A percentile compares a stretch with the other conserved stretches of the same genome.
Evolutionary conservation across 2,329 filamentous ascomycete genomes (phyloP).

Genomic region (Neonectria punicea): DNA sequence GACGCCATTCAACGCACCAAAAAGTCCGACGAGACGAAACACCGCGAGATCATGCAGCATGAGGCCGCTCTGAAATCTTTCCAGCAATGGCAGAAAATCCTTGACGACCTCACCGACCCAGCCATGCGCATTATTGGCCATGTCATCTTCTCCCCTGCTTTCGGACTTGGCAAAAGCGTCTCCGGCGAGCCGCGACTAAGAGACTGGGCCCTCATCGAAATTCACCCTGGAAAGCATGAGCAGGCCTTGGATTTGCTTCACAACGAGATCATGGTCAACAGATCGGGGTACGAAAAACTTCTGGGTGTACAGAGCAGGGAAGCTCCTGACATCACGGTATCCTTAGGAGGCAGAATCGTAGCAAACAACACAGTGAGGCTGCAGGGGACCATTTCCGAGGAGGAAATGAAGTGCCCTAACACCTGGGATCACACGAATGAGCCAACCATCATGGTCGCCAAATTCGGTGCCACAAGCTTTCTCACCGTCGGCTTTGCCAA

Average conservation of each 20-base stretch:
- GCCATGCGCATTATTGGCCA: conserved; percentile 12
- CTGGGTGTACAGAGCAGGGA: neutral
- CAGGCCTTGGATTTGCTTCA: neutral
- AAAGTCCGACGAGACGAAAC: neutral
- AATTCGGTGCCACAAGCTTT: neutral
- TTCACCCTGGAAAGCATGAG: conserved; percentile 13
- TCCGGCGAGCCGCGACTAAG: neutral
- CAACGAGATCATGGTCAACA: neutral
- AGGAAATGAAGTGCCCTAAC: neutral
- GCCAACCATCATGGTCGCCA: neutral
- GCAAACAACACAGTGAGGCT: neutral
- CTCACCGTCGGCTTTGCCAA: conserved; percentile 10
- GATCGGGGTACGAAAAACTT: neutral
- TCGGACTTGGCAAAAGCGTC: neutral
- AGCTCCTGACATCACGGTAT: neutral
- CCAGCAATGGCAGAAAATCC: neutral
- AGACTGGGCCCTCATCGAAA: conserved; percentile 25
- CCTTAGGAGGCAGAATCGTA: neutral
- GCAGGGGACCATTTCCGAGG: conserved; percentile 4
- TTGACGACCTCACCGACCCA: neutral
- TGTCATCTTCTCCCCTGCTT: conserved; percentile 9
- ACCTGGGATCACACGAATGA: neutral
- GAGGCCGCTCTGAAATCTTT: neutral
- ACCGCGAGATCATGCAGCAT: neutral
- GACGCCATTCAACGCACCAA: neutral